A percentile compares a stretch with the other conserved stretches of the same genome.
Evolutionary conservation across 2,329 filamentous ascomycete species (phyloP).

Genomic region (Pseudocercospora fuligena): DNA sequence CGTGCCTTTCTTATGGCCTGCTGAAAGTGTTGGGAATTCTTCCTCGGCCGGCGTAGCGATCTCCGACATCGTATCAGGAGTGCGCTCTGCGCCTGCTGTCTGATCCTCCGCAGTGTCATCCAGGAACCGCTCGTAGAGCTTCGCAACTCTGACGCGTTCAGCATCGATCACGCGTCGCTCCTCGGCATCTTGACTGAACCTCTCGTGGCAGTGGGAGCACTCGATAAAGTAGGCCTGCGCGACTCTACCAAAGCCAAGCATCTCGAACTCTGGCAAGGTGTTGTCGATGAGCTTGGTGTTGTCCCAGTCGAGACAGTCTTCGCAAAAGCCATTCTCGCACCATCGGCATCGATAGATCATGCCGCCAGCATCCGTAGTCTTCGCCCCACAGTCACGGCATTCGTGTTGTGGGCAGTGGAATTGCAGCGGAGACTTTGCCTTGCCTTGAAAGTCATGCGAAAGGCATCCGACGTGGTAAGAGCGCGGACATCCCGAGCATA

Average conservation of each 20-base stretch:
- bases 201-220: conserved; percentile 52
- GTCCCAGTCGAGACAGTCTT: conserved; percentile 63
- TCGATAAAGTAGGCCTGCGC: conserved; percentile 58
- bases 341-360: conserved; percentile 59
- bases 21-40: not conserved
- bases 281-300: conserved; percentile 57
- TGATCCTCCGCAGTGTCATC: not conserved
- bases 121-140: conserved; percentile 15
- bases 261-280: conserved; percentile 57
- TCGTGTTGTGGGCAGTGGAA: conserved; percentile 63
- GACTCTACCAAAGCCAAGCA: conserved; percentile 51
- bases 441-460: conserved; percentile 45
- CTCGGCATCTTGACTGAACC: conserved; percentile 39
- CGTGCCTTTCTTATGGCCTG: not conserved
- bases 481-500: conserved; percentile 60
- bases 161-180: conserved; percentile 15
- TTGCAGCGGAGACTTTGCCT: conserved; percentile 48
- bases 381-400: conserved; percentile 59
- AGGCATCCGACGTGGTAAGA: conserved; percentile 60
- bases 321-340: conserved; percentile 62
- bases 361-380: conserved; percentile 55
- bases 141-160: conserved; percentile 21
- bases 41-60: conserved; percentile 26
- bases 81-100: conserved; percentile 13
- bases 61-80: conserved; percentile 30